phyloP scores from a whole-genome alignment of 2,329 filamentous ascomycete genomes.

The Leptographium wingfieldii region DNA sequence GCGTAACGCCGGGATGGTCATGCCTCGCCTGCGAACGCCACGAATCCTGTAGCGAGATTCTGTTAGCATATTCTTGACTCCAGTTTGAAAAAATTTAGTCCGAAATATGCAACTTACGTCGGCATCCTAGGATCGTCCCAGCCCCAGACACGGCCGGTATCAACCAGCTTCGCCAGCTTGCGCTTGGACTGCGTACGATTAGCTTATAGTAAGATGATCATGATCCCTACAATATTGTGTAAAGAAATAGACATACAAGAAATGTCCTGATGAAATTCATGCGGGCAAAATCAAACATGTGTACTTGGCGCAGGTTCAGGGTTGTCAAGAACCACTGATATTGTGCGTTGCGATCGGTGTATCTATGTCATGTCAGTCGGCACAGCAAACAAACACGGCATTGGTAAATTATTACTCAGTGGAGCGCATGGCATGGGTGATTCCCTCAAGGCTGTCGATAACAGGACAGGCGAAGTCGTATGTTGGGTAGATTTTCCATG shows the following conservation, averaged over 20 bases:
- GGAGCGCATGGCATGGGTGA: constrained; percentile 71
- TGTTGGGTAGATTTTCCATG: constrained; percentile 78
- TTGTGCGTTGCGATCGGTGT: constrained; percentile 75
- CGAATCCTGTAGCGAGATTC: constrained; percentile 24
- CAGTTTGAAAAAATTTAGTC: constrained; percentile 19
- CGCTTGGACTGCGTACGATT: constrained; percentile 48
- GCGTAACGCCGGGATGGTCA: constrained; percentile 66
- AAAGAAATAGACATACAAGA: constrained; percentile 23
- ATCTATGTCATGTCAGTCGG: constrained; percentile 20
- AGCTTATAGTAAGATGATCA: neutral
- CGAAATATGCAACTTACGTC: constrained; percentile 27
- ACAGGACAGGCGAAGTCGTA: constrained; percentile 81
- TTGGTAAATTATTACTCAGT: constrained; percentile 41
- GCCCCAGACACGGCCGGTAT: constrained; percentile 62
- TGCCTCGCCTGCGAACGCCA: constrained; percentile 63
- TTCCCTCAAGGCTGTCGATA: constrained; percentile 67
- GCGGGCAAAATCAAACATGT: constrained; percentile 76
- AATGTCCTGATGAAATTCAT: constrained; percentile 78
- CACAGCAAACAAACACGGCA: neutral
- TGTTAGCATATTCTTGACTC: neutral
- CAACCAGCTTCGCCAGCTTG: constrained; percentile 74
- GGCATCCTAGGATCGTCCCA: constrained; percentile 86
- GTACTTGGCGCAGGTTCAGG: constrained; percentile 59
- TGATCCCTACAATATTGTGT: neutral
- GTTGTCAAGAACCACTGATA: constrained; percentile 77